Conservation (phyloP, 768 basidiomycete species). For the Hericium coralloides region DNA sequence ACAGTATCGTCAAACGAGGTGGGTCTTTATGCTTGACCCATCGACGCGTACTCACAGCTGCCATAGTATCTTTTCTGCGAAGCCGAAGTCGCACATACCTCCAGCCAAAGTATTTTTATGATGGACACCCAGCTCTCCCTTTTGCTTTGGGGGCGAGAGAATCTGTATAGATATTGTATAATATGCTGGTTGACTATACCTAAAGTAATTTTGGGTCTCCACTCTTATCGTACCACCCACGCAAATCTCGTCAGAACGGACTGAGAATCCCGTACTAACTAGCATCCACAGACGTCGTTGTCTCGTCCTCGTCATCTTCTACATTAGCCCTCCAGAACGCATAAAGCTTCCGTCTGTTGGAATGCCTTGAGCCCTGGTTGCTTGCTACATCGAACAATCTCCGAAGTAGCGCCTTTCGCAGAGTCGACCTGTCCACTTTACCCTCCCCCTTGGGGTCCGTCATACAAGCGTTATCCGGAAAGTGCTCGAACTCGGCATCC, state of each 20-base stretch:
- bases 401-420: conserved; percentile 50
- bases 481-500: conserved; percentile 29
- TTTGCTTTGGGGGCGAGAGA: no score
- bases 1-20: conserved; percentile 19
- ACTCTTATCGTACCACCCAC: no score
- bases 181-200: no score
- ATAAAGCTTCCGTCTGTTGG: conserved; percentile 79
- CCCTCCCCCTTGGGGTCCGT: conserved; percentile 32
- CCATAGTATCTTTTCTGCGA: background rate
- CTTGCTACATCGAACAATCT: conserved; percentile 70
- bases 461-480: conserved; percentile 48
- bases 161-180: no score
- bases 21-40: background rate
- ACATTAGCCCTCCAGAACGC: conserved; percentile 60
- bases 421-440: conserved; percentile 21
- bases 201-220: no score
- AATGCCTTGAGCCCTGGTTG: conserved; percentile 61
- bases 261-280: background rate
- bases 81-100: conserved; percentile 6
- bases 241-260: no score
- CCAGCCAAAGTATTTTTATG: background rate
- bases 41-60: background rate
- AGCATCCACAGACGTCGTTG: background rate
- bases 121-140: background rate
- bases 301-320: conserved; percentile 33